Percentiles rank a stretch among this genome's conserved stretches.
Conservation (phyloP, 1,284 basidiomycete species). For the Microbotryum saponariae region DNA sequence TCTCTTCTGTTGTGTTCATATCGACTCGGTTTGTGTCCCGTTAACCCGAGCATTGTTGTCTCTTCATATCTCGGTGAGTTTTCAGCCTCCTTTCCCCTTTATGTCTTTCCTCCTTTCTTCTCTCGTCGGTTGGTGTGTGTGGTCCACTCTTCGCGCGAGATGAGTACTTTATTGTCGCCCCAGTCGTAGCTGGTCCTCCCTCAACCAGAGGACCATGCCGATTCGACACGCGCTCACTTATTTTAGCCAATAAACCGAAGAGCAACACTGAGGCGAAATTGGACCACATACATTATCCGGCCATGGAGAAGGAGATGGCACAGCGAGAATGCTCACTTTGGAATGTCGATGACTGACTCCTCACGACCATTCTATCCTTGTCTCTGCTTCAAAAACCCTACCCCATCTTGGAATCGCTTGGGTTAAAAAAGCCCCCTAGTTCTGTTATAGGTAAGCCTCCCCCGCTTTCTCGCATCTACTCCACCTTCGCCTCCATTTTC, state of each 20-base stretch:
- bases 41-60: background rate
- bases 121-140: background rate
- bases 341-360: no score
- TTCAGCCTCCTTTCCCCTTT: background rate
- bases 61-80: slow-evolving; percentile 11
- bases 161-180: slow-evolving; percentile 36
- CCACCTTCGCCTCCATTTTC: background rate
- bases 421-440: background rate
- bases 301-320: background rate
- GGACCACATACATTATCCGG: background rate
- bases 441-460: background rate
- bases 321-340: no score
- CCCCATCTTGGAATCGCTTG: background rate
- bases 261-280: slow-evolving; percentile 19
- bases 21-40: background rate
- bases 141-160: slow-evolving; percentile 20
- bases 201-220: slow-evolving; percentile 8
- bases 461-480: background rate
- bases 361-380: no score
- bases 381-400: no score
- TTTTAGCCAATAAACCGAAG: slow-evolving; percentile 29
- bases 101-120: no score
- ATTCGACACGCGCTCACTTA: slow-evolving; percentile 30
- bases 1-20: background rate
- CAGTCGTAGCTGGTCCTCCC: slow-evolving; percentile 29